Percentiles rank a stretch among this genome's conserved stretches.
Conservation (phyloP, 441 rosid species). For the Aquilaria agallochum region DNA sequence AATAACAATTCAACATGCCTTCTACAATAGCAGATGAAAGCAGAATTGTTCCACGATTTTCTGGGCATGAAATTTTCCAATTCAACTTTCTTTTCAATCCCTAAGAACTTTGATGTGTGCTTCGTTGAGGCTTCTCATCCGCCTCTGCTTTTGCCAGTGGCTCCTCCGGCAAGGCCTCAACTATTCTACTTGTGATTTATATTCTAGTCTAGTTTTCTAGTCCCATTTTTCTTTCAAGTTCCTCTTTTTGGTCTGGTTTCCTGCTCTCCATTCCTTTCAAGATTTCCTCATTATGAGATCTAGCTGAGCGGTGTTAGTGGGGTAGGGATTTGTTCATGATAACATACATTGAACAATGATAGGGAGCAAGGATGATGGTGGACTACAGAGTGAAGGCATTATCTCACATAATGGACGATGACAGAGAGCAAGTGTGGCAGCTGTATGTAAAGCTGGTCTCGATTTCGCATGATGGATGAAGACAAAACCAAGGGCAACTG, state of each 20-base stretch:
- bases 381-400: too few species aligned
- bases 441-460: too few species aligned
- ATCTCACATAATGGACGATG: too few species aligned
- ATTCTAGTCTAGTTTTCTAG: constrained; percentile 36
- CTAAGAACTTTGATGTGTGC: constrained; percentile 31
- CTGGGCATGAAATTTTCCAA: constrained; percentile 56
- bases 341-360: too few species aligned
- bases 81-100: constrained; percentile 33
- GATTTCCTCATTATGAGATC: too few species aligned
- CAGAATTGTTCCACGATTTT: constrained; percentile 77
- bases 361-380: too few species aligned
- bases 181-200: constrained; percentile 82
- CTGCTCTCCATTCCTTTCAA: too few species aligned
- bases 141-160: constrained; percentile 32
- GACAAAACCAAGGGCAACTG: too few species aligned
- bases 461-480: too few species aligned
- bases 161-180: constrained; percentile 44
- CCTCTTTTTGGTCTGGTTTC: neutral
- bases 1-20: constrained; percentile 17
- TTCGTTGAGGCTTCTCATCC: constrained; percentile 32
- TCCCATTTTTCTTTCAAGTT: constrained; percentile 2
- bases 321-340: too few species aligned
- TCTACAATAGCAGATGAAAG: constrained; percentile 32
- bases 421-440: too few species aligned
- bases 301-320: too few species aligned